Evolutionary conservation across 805 yeast species (phyloP).

Genomic region (Debaryomyces tyrocola): DNA sequence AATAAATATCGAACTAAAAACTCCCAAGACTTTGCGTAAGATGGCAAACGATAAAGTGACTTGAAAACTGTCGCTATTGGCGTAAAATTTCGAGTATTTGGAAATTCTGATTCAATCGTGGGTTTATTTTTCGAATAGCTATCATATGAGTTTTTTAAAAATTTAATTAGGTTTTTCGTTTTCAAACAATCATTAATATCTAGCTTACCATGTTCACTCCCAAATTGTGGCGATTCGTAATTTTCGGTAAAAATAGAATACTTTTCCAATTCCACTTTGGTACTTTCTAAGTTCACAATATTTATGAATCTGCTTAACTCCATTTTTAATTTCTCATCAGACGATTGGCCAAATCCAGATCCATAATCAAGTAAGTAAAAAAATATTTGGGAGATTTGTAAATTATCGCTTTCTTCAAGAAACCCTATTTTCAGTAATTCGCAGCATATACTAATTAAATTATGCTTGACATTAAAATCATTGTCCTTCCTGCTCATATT

Average conservation of each 20-base stretch:
- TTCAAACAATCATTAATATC: constrained; percentile 20
- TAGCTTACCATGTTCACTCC: constrained; percentile 17
- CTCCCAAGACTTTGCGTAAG: constrained; percentile 37
- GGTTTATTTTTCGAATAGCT: constrained; percentile 2
- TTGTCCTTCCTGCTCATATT: constrained; percentile 48
- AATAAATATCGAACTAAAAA: constrained; percentile 40
- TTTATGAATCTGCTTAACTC: constrained; percentile 59
- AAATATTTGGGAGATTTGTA: constrained; percentile 21
- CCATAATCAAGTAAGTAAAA: constrained; percentile 22
- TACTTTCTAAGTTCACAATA: constrained; percentile 40
- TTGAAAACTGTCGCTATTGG: constrained; percentile 23
- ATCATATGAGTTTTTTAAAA: constrained; percentile 10
- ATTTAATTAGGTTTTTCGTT: constrained; percentile 16
- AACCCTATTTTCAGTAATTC: constrained; percentile 62
- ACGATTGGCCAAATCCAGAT: constrained; percentile 6
- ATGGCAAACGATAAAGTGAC: constrained; percentile 30
- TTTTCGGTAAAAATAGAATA: constrained; percentile 29
- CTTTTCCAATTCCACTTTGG: constrained; percentile 36
- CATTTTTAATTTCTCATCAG: constrained; percentile 27
- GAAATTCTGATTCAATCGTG: neutral
- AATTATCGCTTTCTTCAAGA: constrained; percentile 57
- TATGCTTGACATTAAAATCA: constrained; percentile 53
- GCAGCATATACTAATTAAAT: constrained; percentile 50
- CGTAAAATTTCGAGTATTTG: neutral
- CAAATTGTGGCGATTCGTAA: constrained; percentile 24